phyloP scores from a whole-genome alignment of 805 yeast species.

The Candida morakotiae region DNA sequence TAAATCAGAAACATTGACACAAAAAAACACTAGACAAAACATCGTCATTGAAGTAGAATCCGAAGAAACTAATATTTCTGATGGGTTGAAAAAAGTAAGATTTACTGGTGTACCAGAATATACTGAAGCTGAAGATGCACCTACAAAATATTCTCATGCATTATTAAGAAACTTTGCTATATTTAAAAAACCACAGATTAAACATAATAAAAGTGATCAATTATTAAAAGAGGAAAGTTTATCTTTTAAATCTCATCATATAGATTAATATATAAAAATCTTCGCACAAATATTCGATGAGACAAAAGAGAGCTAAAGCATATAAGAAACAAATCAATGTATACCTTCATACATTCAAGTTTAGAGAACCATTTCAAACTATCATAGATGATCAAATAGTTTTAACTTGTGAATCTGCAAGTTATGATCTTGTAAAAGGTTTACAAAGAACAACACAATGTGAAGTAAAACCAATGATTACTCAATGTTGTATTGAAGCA shows the following conservation, averaged over 20 bases:
- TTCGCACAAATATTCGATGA: conserved; percentile 46
- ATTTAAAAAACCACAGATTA: conserved; percentile 17
- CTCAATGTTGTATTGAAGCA: conserved; percentile 92
- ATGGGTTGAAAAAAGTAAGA: conserved; percentile 40
- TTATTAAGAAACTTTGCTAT: conserved; percentile 38
- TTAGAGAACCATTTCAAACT: conserved; percentile 91
- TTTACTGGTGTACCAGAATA: conserved; percentile 51
- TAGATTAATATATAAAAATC: not conserved
- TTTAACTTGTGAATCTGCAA: conserved; percentile 57
- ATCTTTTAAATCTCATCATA: conserved; percentile 18
- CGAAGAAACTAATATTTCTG: conserved; percentile 5
- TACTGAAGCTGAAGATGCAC: conserved; percentile 52
- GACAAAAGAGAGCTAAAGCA: conserved; percentile 92
- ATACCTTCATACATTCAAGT: conserved; percentile 80
- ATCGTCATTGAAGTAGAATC: conserved; percentile 15
- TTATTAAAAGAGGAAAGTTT: conserved; percentile 37
- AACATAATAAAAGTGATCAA: conserved; percentile 30
- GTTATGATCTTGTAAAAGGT: conserved; percentile 79
- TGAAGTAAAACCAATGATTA: conserved; percentile 83
- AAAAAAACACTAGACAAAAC: conserved; percentile 27
- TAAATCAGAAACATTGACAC: conserved; percentile 23
- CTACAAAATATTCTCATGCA: conserved; percentile 35
- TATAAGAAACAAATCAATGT: conserved; percentile 91
- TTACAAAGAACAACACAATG: conserved; percentile 71
- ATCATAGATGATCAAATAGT: conserved; percentile 80